phyloP scores from a whole-genome alignment of 495 filamentous ascomycete genomes.

The Cladorrhinum samala region DNA sequence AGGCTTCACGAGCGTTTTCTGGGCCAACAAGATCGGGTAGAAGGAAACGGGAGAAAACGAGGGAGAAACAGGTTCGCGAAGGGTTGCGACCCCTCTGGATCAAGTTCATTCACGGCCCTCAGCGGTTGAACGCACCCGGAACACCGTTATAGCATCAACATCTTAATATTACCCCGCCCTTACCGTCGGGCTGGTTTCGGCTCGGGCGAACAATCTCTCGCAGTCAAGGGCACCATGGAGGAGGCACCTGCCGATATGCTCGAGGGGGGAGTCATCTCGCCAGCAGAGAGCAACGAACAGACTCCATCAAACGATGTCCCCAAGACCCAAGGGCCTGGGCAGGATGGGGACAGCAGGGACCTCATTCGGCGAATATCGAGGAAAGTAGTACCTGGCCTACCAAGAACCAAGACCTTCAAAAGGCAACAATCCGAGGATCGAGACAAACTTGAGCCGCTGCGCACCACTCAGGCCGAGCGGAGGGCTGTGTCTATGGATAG shows the following conservation, averaged over 20 bases:
- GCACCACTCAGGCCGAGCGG: conserved; percentile 56
- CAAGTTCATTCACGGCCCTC: neutral
- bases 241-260: neutral
- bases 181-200: neutral
- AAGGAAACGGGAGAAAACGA: neutral
- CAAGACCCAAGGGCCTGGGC: conserved; percentile 9
- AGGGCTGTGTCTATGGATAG: conserved; percentile 71
- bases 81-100: neutral
- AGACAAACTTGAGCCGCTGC: conserved; percentile 60
- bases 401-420: conserved; percentile 68
- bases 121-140: neutral
- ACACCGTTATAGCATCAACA: neutral
- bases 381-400: conserved; percentile 72
- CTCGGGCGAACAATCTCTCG: neutral
- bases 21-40: neutral
- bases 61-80: neutral
- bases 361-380: conserved; percentile 50
- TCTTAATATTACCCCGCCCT: neutral
- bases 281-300: conserved; percentile 10
- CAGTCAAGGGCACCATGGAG: neutral
- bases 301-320: conserved; percentile 2
- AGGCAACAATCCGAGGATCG: conserved; percentile 74
- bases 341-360: conserved; percentile 15
- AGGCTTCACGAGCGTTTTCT: neutral
- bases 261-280: neutral